Base-by-base conservation (phyloP, 352 stramenopile genomes). In the Blastocystis hominis region DNA sequence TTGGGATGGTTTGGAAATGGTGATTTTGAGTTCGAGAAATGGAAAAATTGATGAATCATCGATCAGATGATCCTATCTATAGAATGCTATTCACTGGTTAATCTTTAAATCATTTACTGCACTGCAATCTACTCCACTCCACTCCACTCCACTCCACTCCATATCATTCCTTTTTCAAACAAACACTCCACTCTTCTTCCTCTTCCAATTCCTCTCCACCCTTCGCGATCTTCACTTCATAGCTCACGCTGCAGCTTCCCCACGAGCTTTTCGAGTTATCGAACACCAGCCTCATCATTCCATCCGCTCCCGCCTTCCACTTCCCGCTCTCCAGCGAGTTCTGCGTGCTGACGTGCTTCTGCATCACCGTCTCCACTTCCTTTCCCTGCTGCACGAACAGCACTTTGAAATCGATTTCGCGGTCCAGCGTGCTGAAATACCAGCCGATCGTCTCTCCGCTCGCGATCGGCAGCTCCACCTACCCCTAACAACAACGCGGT, bases 181-280 rank as follows among this genome's bases (percentile, higher is more conserved):
- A n/a, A n/a, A 61, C n/a, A n/a, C 53, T 61, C n/a, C 15, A 61
- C 53, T n/a, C 53, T n/a, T 61, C n/a, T n/a, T 61, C 15, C 5
- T 15, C 15, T n/a, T 61, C 63, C 17, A 47, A 3, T 42, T n/a
- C n/a, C 38, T 75, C 24, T 34, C 13, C 63, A 53, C 24, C 24
- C 40, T 62, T 80, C 30, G 17, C n/a, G 34, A 84, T 46, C 3
- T 30, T 84, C n/a, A 84, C 36, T 44, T 84, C 72, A 42, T 84
- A 84, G 47, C 72, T 84, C 6, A 84, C 72, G 42, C 72, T 84
- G 36, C 72, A 84, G 24, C 47, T 53, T 13, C 40, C 50, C 72
- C 72, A 84, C 4, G n/a, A 68, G 56, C 72, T 84, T 53, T 84
- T 64, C 5, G 72, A 69, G n/a, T 84, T 84, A 30, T 84, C 72